Evolutionary conservation across 805 yeast species (phyloP).

Genomic region (Teunomyces aglyptinius): DNA sequence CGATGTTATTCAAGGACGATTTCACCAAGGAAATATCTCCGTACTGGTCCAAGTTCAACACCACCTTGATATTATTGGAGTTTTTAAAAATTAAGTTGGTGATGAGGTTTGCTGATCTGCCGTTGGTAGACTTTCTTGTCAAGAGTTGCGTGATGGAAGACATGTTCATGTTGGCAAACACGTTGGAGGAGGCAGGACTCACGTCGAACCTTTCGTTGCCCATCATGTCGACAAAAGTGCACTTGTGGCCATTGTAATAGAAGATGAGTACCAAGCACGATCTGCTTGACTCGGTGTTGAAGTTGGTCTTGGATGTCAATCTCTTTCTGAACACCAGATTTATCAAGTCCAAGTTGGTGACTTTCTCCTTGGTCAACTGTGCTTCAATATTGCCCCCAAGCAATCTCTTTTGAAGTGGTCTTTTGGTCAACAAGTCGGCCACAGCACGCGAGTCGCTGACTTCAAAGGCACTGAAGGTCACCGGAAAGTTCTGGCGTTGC

Average conservation of each 20-base stretch:
- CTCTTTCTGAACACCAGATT: constrained; percentile 16
- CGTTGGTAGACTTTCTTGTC: constrained; percentile 11
- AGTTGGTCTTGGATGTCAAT: constrained; percentile 18
- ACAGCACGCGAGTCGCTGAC: constrained; percentile 24
- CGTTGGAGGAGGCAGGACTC: constrained; percentile 12
- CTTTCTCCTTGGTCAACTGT: constrained; percentile 13
- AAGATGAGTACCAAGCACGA: constrained; percentile 28
- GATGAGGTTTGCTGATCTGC: constrained; percentile 24
- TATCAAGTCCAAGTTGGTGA: constrained; percentile 7
- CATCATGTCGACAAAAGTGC: constrained; percentile 27
- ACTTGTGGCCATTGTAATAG: constrained; percentile 15
- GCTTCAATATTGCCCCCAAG: constrained; percentile 12
- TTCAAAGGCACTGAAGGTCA: constrained; percentile 27
- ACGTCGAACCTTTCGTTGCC: constrained; percentile 27
- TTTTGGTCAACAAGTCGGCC: constrained; percentile 24
- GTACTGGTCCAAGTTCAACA: constrained; percentile 26
- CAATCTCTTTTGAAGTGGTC: constrained; percentile 5
- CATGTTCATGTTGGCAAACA: constrained; percentile 26
- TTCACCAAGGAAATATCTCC: constrained; percentile 25
- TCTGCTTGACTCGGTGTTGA: constrained; percentile 20
- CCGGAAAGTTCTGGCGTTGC: neutral
- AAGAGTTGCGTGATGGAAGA: constrained; percentile 28
- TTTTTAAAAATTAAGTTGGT: constrained; percentile 26
- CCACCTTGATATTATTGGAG: constrained; percentile 15
- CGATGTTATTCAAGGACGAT: constrained; percentile 26